Evolutionary conservation across 352 stramenopile genomes (phyloP).

Genomic region (Phytophthora pistaciae): DNA sequence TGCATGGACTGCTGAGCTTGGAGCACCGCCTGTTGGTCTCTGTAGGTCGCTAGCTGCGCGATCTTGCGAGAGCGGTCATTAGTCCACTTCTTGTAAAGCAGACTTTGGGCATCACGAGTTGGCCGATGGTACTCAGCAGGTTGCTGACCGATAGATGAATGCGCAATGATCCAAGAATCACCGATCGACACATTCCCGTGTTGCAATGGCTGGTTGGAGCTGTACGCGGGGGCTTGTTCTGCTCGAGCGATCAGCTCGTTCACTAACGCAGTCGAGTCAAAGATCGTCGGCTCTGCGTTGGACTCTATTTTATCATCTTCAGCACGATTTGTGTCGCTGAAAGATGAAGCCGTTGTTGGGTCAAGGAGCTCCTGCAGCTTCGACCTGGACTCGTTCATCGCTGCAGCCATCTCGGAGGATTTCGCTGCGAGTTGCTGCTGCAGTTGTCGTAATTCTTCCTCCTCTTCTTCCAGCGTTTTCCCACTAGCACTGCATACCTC

Average conservation of each 20-base stretch:
- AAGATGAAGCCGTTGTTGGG: not conserved
- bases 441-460: slow-evolving; percentile 33
- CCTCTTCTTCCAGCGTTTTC: slow-evolving; percentile 36
- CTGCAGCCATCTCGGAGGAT: slow-evolving; percentile 25
- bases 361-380: slow-evolving; percentile 28
- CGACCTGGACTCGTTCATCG: slow-evolving; percentile 34
- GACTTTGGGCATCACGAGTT: slow-evolving; percentile 32
- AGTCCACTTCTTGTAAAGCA: slow-evolving; percentile 40
- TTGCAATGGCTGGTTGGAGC: not conserved
- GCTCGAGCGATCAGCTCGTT: slow-evolving; percentile 34
- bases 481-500: slow-evolving; percentile 32
- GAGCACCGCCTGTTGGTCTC: slow-evolving; percentile 21
- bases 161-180: not conserved
- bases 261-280: slow-evolving; percentile 36
- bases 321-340: not conserved
- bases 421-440: slow-evolving; percentile 22
- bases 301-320: not conserved
- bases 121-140: not conserved
- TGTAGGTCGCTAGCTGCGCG: slow-evolving; percentile 21
- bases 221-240: slow-evolving; percentile 10
- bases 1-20: slow-evolving; percentile 59
- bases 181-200: not conserved
- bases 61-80: slow-evolving; percentile 33
- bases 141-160: not conserved
- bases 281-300: slow-evolving; percentile 32